phyloP scores from a whole-genome alignment of 441 rosid species.

The Eugenia klotzschiana region DNA sequence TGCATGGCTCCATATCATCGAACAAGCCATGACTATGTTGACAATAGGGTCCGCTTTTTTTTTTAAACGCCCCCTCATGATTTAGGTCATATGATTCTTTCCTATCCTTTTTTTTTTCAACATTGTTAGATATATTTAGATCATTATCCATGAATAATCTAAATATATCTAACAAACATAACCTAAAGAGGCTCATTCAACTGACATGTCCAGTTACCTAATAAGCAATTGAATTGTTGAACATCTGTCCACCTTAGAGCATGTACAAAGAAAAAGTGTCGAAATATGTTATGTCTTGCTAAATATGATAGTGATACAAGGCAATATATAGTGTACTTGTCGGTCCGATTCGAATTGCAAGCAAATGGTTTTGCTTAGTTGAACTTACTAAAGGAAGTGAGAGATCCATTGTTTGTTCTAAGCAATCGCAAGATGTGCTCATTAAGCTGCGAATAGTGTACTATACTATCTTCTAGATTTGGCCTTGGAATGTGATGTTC shows the following conservation, averaged over 20 bases:
- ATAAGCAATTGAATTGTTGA: not conserved
- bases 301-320: not conserved
- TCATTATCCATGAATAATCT: too few species aligned
- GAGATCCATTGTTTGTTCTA: not conserved
- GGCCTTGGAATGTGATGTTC: not conserved
- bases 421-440: too few species aligned
- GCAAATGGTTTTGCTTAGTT: too few species aligned
- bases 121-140: too few species aligned
- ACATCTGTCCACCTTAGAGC: not conserved
- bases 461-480: not conserved
- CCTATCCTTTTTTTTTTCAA: too few species aligned
- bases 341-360: not conserved
- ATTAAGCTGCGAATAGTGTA: not conserved
- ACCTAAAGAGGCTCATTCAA: not conserved
- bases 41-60: too few species aligned
- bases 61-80: too few species aligned
- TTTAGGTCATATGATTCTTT: too few species aligned
- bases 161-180: too few species aligned
- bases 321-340: not conserved
- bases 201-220: not conserved
- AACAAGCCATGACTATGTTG: not conserved
- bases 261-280: not conserved
- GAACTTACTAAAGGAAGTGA: too few species aligned
- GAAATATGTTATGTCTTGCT: not conserved
- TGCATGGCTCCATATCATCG: rapidly evolving